Conservation (phyloP, 805 yeast species). For the Saturnispora sekii region DNA sequence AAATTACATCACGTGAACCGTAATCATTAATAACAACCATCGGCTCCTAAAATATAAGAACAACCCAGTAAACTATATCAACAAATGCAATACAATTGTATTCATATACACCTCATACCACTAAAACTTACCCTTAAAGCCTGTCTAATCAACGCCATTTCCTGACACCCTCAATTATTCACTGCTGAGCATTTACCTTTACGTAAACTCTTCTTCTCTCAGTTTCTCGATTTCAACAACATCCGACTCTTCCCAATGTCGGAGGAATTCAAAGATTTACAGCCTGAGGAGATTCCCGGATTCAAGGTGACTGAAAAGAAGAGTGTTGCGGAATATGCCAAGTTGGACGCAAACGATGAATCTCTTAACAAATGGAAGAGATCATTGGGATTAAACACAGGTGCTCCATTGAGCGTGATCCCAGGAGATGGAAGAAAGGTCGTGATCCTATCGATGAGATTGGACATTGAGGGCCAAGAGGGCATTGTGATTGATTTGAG, state of each 20-base stretch:
- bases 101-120: no score
- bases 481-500: slow-evolving; percentile 67
- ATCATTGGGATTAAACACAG: slow-evolving; percentile 65
- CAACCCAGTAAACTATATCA: no score
- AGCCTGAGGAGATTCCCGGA: slow-evolving; percentile 54
- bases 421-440: slow-evolving; percentile 70
- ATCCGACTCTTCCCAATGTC: slow-evolving; percentile 2
- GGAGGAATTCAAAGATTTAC: slow-evolving; percentile 39
- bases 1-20: no score
- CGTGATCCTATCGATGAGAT: slow-evolving; percentile 67
- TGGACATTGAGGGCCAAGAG: slow-evolving; percentile 54
- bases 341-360: slow-evolving; percentile 83
- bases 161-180: not conserved
- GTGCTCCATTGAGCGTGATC: slow-evolving; percentile 48
- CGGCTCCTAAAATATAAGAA: no score
- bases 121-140: no score
- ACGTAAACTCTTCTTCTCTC: no score
- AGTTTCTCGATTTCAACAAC: no score
- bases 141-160: no score
- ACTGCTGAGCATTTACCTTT: no score
- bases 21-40: no score
- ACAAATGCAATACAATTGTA: no score
- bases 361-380: slow-evolving; percentile 87
- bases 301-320: slow-evolving; percentile 63
- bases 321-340: slow-evolving; percentile 72